These are phyloP conservation scores for Coniochaeta sp. DNA, from an alignment of 2,329 filamentous ascomycete genomes.

Conservation along the genomic window DNA sequence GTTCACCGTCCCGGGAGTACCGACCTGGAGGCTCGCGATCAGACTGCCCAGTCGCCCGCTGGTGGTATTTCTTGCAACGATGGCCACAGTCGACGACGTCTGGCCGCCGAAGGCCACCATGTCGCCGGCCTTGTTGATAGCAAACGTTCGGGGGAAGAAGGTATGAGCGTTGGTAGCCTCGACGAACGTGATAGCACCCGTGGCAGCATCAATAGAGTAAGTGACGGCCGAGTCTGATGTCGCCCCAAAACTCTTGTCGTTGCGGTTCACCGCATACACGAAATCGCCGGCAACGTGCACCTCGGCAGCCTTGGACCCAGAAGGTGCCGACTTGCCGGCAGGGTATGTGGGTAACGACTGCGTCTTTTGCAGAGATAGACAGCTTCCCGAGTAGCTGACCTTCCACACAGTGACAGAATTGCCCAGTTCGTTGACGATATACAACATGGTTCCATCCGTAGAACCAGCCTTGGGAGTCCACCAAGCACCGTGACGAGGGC, in stretches of 20 bases:
- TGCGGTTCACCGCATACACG: slow-evolving; percentile 55
- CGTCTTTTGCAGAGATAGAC: slow-evolving; percentile 36
- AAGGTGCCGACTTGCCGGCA: slow-evolving; percentile 29
- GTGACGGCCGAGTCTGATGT: slow-evolving; percentile 49
- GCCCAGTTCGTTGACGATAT: slow-evolving; percentile 39
- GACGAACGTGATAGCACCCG: slow-evolving; percentile 43
- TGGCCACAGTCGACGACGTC: slow-evolving; percentile 48
- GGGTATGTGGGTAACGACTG: slow-evolving; percentile 41
- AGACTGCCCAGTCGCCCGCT: slow-evolving; percentile 48
- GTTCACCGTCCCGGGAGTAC: slow-evolving; percentile 28
- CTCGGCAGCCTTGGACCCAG: slow-evolving; percentile 46
- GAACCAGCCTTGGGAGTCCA: slow-evolving; percentile 28
- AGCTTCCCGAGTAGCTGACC: slow-evolving; percentile 36
- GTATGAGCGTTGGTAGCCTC: slow-evolving; percentile 51
- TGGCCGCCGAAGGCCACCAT: slow-evolving; percentile 59
- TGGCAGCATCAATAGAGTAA: slow-evolving; percentile 34
- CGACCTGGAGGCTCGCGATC: slow-evolving; percentile 31
- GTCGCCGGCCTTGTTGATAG: slow-evolving; percentile 50
- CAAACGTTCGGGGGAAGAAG: slow-evolving; percentile 55
- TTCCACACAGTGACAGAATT: slow-evolving; percentile 43
- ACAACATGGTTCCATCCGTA: slow-evolving; percentile 22
- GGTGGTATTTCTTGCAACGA: slow-evolving; percentile 45
- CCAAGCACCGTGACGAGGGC: slow-evolving; percentile 46
- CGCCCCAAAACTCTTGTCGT: slow-evolving; percentile 48
- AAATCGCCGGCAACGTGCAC: slow-evolving; percentile 46